Conservation (phyloP, 1,139 yeast species). For the Magnusiomyces paraingens region DNA sequence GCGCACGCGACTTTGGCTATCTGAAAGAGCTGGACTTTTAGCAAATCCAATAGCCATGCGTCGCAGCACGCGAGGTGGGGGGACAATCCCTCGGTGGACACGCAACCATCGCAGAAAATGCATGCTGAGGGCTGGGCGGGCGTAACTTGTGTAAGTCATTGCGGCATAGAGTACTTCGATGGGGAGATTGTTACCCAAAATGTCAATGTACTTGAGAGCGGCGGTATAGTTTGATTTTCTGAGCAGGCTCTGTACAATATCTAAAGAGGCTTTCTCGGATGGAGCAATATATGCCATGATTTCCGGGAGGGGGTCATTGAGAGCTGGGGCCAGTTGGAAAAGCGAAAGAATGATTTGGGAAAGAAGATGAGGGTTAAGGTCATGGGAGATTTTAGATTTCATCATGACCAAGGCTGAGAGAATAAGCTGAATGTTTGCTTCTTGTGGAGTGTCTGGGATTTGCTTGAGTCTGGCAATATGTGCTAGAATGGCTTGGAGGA, state of each 20-base stretch:
- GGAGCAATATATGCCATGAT: not conserved
- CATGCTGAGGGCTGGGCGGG: not conserved
- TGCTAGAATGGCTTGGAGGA: not conserved
- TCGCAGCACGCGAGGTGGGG: not conserved
- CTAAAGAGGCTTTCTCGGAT: not conserved
- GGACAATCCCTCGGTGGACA: not conserved
- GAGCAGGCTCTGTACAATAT: not conserved
- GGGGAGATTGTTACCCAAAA: not conserved
- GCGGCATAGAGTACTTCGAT: not conserved
- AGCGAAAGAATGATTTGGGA: not conserved
- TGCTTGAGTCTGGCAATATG: not conserved
- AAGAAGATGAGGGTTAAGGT: not conserved
- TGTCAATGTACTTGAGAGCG: not conserved
- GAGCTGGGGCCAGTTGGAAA: not conserved
- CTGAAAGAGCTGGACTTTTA: not conserved
- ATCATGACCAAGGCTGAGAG: not conserved
- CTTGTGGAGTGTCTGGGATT: not conserved
- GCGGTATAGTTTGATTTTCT: not conserved
- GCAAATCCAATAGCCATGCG: conserved; percentile 3
- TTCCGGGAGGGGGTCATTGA: not conserved
- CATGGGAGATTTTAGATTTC: not conserved
- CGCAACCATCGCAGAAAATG: not conserved
- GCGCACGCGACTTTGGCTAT: not conserved
- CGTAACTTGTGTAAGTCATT: not conserved
- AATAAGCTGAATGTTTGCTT: not conserved